Conservation (phyloP, 225 moss, liverwort and hornwort genomes). For the Polytrichum formosum region DNA sequence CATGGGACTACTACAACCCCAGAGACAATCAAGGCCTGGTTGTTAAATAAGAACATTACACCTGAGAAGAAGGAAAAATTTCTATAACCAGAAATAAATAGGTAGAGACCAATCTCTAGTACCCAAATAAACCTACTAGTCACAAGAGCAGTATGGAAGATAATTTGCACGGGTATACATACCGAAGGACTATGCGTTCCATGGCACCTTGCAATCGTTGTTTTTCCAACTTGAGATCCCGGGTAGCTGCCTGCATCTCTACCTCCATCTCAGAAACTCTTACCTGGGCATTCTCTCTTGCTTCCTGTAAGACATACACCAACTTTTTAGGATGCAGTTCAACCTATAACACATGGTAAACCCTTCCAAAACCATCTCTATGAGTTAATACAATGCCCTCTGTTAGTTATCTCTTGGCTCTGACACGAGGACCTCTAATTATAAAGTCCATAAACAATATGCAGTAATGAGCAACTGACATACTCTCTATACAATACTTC, state of each 20-base stretch:
- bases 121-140: no score
- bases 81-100: no score
- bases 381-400: background rate
- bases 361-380: background rate
- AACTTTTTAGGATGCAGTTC: background rate
- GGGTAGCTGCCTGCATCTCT: constrained; percentile 75
- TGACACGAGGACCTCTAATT: background rate
- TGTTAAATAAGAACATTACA: no score
- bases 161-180: constrained; percentile 14
- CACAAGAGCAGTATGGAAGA: constrained; percentile 6
- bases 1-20: no score
- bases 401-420: background rate
- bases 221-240: constrained; percentile 82
- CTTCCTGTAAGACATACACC: constrained; percentile 34
- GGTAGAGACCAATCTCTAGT: no score
- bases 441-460: background rate
- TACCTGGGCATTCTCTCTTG: constrained; percentile 51
- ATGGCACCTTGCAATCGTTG: constrained; percentile 95
- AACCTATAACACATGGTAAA: background rate
- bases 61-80: no score
- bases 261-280: constrained; percentile 71
- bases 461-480: background rate
- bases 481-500: background rate
- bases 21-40: no score
- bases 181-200: constrained; percentile 98